Evolutionary conservation across 352 stramenopile species (phyloP).

Genomic region (Phytophthora crassamura): DNA sequence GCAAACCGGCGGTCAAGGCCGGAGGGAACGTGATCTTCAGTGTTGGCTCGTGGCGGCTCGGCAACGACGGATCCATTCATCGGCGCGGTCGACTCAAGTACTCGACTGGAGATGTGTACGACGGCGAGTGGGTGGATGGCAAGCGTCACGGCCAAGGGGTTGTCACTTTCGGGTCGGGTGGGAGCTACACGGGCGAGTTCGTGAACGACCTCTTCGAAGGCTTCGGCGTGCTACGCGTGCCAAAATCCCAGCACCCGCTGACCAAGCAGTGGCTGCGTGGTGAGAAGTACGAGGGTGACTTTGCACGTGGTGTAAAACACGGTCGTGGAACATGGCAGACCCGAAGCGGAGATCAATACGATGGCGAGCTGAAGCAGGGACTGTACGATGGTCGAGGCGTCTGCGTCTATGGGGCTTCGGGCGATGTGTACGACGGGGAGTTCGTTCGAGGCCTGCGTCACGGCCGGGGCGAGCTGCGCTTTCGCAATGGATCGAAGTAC

Average conservation of each 20-base stretch:
- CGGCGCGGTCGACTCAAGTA: slow-evolving; percentile 72
- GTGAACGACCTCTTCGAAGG: slow-evolving; percentile 61
- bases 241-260: slow-evolving; percentile 62
- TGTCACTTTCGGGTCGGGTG: slow-evolving; percentile 50
- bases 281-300: slow-evolving; percentile 76
- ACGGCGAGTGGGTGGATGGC: slow-evolving; percentile 87
- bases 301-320: slow-evolving; percentile 57
- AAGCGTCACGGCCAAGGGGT: slow-evolving; percentile 73
- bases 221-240: slow-evolving; percentile 63
- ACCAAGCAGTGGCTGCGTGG: slow-evolving; percentile 67
- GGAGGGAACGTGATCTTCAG: slow-evolving; percentile 59
- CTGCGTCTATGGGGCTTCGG: slow-evolving; percentile 58
- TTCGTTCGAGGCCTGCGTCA: slow-evolving; percentile 69
- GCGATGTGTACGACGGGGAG: slow-evolving; percentile 75
- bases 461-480: slow-evolving; percentile 56
- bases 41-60: slow-evolving; percentile 73
- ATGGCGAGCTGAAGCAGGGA: slow-evolving; percentile 58
- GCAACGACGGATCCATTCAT: slow-evolving; percentile 78
- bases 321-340: slow-evolving; percentile 56
- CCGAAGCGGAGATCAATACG: slow-evolving; percentile 52
- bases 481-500: slow-evolving; percentile 62
- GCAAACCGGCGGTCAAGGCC: slow-evolving; percentile 21
- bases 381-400: slow-evolving; percentile 64
- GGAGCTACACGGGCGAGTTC: slow-evolving; percentile 68
- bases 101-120: slow-evolving; percentile 81